Evolutionary conservation across 768 basidiomycete species (phyloP).

Genomic region (Pluteus cervinus): DNA sequence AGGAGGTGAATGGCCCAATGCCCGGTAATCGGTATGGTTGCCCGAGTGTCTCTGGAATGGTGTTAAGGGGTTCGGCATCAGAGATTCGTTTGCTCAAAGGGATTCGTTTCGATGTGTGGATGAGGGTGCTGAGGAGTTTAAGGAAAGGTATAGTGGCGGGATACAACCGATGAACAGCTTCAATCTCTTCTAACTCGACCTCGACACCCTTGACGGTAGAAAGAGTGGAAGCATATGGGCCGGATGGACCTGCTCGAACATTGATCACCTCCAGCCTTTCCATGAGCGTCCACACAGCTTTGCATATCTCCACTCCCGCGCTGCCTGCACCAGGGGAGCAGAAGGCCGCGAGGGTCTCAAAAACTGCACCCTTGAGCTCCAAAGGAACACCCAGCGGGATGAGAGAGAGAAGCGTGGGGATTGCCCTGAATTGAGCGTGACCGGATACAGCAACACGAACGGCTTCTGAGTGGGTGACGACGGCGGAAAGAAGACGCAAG

Average conservation of each 20-base stretch:
- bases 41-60: slow-evolving; percentile 76
- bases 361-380: slow-evolving; percentile 84
- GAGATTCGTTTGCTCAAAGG: slow-evolving; percentile 52
- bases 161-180: slow-evolving; percentile 71
- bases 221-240: slow-evolving; percentile 37
- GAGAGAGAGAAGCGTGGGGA: slow-evolving; percentile 73
- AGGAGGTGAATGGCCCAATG: slow-evolving; percentile 75
- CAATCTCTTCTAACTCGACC: slow-evolving; percentile 83
- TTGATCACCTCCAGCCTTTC: slow-evolving; percentile 82
- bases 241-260: slow-evolving; percentile 40
- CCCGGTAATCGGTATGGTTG: slow-evolving; percentile 78
- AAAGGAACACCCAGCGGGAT: slow-evolving; percentile 78
- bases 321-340: slow-evolving; percentile 73
- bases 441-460: slow-evolving; percentile 75
- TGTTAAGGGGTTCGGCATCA: slow-evolving; percentile 58
- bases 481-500: slow-evolving; percentile 71
- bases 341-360: slow-evolving; percentile 78
- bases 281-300: slow-evolving; percentile 78
- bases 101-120: slow-evolving; percentile 77
- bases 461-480: slow-evolving; percentile 67
- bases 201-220: slow-evolving; percentile 73
- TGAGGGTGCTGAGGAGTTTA: slow-evolving; percentile 70
- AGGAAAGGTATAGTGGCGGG: slow-evolving; percentile 89
- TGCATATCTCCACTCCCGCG: slow-evolving; percentile 74
- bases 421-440: slow-evolving; percentile 74